Percentiles rank a stretch among this genome's conserved stretches.
These are phyloP conservation scores for Neofusicoccum parvum DNA, from an alignment of 2,329 filamentous ascomycete species.

Conservation along the genomic window DNA sequence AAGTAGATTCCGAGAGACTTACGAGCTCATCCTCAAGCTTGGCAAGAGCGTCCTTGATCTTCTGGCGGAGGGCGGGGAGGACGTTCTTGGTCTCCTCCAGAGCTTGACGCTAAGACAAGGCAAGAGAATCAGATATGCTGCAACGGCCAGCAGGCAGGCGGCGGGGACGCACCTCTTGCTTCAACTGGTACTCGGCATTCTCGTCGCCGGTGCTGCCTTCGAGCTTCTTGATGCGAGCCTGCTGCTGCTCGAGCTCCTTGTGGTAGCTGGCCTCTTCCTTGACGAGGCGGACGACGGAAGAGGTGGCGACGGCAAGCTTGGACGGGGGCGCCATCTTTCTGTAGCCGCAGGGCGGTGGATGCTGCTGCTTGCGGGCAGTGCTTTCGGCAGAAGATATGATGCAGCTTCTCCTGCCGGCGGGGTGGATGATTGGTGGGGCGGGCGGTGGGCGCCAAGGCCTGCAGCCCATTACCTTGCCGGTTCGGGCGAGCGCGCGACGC, in stretches of 20 bases:
- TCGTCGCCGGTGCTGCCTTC: slow-evolving; percentile 64
- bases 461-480: not conserved
- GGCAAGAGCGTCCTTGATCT: slow-evolving; percentile 70
- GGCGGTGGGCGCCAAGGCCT: not conserved
- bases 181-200: slow-evolving; percentile 77
- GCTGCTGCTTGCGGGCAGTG: not conserved
- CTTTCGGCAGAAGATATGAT: slow-evolving; percentile 9
- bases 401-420: slow-evolving; percentile 4
- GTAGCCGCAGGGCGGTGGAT: too few species aligned
- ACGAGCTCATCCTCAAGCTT: slow-evolving; percentile 79
- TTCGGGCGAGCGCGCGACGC: slow-evolving; percentile 22
- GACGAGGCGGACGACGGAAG: slow-evolving; percentile 77
- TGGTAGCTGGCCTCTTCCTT: slow-evolving; percentile 93
- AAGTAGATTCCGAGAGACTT: not conserved
- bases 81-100: slow-evolving; percentile 87
- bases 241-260: slow-evolving; percentile 77
- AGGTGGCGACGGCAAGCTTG: slow-evolving; percentile 76
- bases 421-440: slow-evolving; percentile 18
- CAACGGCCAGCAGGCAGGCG: too few species aligned
- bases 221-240: slow-evolving; percentile 69
- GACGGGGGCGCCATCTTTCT: slow-evolving; percentile 72
- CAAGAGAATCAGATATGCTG: too few species aligned
- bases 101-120: slow-evolving; percentile 65
- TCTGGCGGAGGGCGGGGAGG: slow-evolving; percentile 69
- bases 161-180: slow-evolving; percentile 71